Conservation (phyloP, 805 yeast species). For the Candida namnaoensis region DNA sequence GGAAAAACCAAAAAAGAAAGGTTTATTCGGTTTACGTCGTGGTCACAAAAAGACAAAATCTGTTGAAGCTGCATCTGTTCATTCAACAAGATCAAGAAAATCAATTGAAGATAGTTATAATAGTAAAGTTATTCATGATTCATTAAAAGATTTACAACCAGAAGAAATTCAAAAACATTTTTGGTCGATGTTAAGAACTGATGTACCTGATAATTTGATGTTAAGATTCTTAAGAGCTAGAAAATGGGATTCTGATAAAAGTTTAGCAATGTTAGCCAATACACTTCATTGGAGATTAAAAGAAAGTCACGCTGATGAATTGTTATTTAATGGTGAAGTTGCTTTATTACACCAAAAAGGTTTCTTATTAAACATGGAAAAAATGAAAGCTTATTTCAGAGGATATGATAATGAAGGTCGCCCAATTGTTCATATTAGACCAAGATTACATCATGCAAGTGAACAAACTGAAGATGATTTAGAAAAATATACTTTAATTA, state of each 20-base stretch:
- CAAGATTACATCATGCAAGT: constrained; percentile 61
- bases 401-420: constrained; percentile 69
- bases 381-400: constrained; percentile 63
- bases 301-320: constrained; percentile 49
- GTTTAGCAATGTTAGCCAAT: constrained; percentile 61
- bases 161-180: constrained; percentile 40
- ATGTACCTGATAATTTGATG: constrained; percentile 71
- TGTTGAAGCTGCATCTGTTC: constrained; percentile 9
- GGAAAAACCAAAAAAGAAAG: constrained; percentile 13
- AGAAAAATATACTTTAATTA: constrained; percentile 62
- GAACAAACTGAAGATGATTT: constrained; percentile 66
- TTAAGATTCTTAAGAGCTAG: constrained; percentile 80
- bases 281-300: constrained; percentile 70
- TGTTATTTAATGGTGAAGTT: constrained; percentile 66
- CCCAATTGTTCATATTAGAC: constrained; percentile 78
- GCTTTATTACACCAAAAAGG: constrained; percentile 32
- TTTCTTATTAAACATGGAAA: constrained; percentile 31
- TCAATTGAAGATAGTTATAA: constrained; percentile 23
- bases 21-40: constrained; percentile 15
- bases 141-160: constrained; percentile 44
- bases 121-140: constrained; percentile 33
- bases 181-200: constrained; percentile 61
- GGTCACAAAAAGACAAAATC: constrained; percentile 4
- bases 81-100: constrained; percentile 19
- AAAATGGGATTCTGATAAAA: constrained; percentile 68